Base-by-base conservation (phyloP, 1,284 basidiomycete genomes). In the Veloboletus limbatus region DNA sequence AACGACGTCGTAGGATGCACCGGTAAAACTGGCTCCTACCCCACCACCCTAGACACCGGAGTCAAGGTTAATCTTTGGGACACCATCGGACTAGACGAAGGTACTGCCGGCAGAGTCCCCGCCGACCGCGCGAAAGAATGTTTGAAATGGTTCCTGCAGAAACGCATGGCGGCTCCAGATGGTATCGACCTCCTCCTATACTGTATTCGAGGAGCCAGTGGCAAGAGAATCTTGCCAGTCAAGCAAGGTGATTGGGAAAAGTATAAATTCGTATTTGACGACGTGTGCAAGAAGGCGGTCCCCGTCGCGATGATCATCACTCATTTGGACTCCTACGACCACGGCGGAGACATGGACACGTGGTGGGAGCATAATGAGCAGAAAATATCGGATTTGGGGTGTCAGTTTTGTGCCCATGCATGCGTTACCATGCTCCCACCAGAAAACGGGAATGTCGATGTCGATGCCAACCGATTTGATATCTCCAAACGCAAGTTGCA, bases 41-140 rank as follows among this genome's bases (percentile, higher is more conserved):
- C 6, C 5, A 20, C 48, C 25, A 43, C 40, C 22, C 30, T 57
- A 18, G 48, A 55, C 11, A 22, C 49, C 9, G 47, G 27, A 16
- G 25, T 39, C 40, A 39, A 21, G 5, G 7, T 58, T 28, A 43
- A 50, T 14, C 40, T 65, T 27, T 62, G 61, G 57, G 59, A 60
- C 21, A 65, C 63, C n/a, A 48, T 57, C 3, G 60, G 61, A 17
- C 43, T 65, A 14, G 49, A 48, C 3, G 54, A 60, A 36, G 62
- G 49, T 10, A 49, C 47, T 8, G 34, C 32, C 16, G 57, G 63
- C 8, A 48, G 14, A 16, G 40, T 51, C 10, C 48, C 48, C 8
- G 48, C 48, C 0, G 37, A 40, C 13, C 27, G 39, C 26, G 51
- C 62, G 5, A 60, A 30, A 14, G 18, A 47, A 26, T 6, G 34